Conservation (phyloP, 495 filamentous ascomycete species). For the Pyrenula aspistea region DNA sequence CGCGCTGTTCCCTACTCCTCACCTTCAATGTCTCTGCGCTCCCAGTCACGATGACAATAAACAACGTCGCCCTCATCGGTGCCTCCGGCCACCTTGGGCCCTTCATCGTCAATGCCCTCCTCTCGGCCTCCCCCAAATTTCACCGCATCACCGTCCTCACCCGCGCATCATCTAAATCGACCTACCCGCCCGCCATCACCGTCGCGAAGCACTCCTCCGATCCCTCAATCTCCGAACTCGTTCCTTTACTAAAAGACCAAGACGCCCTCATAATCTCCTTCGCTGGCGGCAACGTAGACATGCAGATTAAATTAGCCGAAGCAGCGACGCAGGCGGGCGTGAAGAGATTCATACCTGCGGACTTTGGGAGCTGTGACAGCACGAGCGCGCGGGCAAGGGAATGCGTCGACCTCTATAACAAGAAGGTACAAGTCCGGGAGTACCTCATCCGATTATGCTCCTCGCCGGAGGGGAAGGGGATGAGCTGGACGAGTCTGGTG, state of each 20-base stretch:
- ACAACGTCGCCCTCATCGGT: constrained; percentile 52
- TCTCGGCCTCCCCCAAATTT: constrained; percentile 2
- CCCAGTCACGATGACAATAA: no score
- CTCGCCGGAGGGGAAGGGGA: background rate
- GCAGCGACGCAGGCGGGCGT: constrained; percentile 38
- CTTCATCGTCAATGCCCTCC: constrained; percentile 1
- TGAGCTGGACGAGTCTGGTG: background rate
- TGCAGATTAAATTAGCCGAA: constrained; percentile 32
- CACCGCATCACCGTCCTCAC: constrained; percentile 13
- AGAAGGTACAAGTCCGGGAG: background rate
- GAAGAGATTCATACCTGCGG: constrained; percentile 39
- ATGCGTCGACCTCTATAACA: background rate
- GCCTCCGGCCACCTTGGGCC: constrained; percentile 42
- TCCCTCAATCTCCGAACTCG: constrained; percentile 25
- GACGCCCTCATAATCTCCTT: constrained; percentile 28
- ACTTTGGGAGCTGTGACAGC: constrained; percentile 22
- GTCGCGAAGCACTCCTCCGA: constrained; percentile 45
- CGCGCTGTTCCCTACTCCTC: no score
- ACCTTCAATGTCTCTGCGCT: no score
- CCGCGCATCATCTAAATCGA: constrained; percentile 16
- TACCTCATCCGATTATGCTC: background rate
- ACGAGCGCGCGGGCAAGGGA: background rate
- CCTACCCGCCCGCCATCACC: constrained; percentile 31
- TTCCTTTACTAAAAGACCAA: constrained; percentile 15
- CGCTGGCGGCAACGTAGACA: constrained; percentile 10